Evolutionary conservation across 1,284 basidiomycete genomes (phyloP), one percentile per base, ranked within the genome.

Genomic region (Crucibulum cyathiforme): DNA sequence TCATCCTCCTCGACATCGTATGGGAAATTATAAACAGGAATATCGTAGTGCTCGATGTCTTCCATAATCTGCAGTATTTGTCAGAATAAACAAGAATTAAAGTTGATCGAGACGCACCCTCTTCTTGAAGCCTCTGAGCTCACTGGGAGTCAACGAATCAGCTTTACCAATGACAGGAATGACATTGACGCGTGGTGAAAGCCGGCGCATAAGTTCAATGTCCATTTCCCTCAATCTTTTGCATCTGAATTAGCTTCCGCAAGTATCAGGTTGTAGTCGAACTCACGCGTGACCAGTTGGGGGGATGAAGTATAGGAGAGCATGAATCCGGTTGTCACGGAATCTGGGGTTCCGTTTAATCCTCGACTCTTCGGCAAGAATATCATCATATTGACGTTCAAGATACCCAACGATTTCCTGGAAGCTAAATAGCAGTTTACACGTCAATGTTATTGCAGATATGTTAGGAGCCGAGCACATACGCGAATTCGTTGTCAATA

Each of bases 311-410:
- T 99, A 99, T 61, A 99, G 87, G 56, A 99, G 83, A 15, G 95
- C 96, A 71, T 99, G 98, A 12, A 96, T 88, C 65, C 96, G 87
- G 84, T 98, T 98, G 81, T 99, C 98, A 74, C 96, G 90, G 88
- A 98, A 99, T 64, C 98, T 92, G 31, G 97, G 96, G 82, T 98
- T 98, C 86, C 98, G 97, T 84, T 98, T 99, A 83, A 99, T 99
- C 72, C 98, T 90, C 63, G 95, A 97, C 82, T 99, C 98, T 77
- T 99, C 97, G 9, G 97, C 96, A 63, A 99, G 85, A 76, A 99
- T 98, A 71, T 99, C 97, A 68, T 99, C 98, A 81, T 99, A 99
- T 88, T 99, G 97, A 63, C 97, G 92, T 78, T 99, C 98, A 63
- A 99, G 90, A 81, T 99, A 90, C 63, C 94, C 94, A 58, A 97